Conservation (phyloP, 139 green algal species). For the Eudorina sp. region DNA sequence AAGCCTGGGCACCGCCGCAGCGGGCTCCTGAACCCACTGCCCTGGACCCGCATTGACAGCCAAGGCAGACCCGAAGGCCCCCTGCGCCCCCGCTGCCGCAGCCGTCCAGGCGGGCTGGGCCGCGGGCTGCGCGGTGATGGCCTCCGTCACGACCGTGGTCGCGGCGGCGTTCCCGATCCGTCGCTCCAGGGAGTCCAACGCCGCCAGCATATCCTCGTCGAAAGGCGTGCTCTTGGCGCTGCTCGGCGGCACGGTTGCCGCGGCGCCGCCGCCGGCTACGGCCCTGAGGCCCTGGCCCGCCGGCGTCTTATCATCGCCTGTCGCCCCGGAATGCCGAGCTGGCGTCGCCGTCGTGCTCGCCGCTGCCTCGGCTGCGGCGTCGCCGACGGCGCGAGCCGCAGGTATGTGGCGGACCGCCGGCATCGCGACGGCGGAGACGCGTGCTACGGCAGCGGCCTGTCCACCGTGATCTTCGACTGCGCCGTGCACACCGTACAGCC, state of each 20-base stretch:
- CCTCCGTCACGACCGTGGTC: background rate
- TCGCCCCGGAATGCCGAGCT: too few relatives aligned
- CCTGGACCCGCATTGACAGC: background rate
- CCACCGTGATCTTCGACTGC: background rate
- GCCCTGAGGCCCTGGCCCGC: background rate
- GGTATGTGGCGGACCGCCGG: background rate
- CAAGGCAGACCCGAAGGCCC: too few relatives aligned
- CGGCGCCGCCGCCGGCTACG: background rate
- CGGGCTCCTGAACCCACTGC: too few relatives aligned
- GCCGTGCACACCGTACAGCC: background rate
- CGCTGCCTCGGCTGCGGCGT: background rate
- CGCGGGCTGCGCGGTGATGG: too few relatives aligned
- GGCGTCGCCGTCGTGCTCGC: background rate
- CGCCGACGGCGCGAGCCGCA: background rate
- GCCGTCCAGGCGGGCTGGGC: too few relatives aligned
- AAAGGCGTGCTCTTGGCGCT: conserved; percentile 45
- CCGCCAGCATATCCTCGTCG: conserved; percentile 30
- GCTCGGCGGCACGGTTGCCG: background rate
- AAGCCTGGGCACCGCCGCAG: too few relatives aligned
- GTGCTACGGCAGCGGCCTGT: background rate
- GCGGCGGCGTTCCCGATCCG: background rate
- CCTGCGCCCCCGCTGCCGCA: too few relatives aligned
- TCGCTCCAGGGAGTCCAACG: conserved; percentile 44
- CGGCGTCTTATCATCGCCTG: background rate
- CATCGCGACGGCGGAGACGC: conserved; percentile 6